These are phyloP conservation scores for Ogataea zsoltii DNA, from an alignment of 805 yeast genomes.

Conservation along the genomic window DNA sequence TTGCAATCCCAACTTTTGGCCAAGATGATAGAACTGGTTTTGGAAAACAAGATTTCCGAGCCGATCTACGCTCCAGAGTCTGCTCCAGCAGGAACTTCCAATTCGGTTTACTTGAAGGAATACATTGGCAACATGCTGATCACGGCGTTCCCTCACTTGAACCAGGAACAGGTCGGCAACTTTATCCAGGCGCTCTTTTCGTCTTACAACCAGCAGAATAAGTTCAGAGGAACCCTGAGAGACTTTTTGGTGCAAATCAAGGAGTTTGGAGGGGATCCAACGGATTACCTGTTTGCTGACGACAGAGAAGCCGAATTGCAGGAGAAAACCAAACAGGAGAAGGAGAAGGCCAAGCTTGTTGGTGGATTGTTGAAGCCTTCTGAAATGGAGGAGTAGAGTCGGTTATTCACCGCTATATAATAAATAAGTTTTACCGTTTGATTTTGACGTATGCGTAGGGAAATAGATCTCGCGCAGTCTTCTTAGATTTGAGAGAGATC, in stretches of 20 bases:
- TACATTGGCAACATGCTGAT: conserved; percentile 79
- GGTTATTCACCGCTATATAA: background rate
- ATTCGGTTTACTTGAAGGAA: conserved; percentile 74
- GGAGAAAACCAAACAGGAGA: conserved; percentile 69
- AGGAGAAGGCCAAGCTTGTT: conserved; percentile 79
- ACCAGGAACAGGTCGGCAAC: conserved; percentile 75
- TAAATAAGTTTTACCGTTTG: background rate
- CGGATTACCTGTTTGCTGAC: conserved; percentile 92
- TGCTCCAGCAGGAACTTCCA: conserved; percentile 84
- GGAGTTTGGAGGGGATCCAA: conserved; percentile 93
- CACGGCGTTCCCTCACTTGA: conserved; percentile 91
- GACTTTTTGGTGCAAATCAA: conserved; percentile 96
- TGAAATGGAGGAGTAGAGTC: conserved; percentile 72
- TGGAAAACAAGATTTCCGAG: conserved; percentile 67
- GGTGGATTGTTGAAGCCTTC: conserved; percentile 96
- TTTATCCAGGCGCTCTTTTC: conserved; percentile 77
- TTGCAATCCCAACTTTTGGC: conserved; percentile 84
- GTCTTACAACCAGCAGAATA: conserved; percentile 69
- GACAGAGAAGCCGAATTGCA: conserved; percentile 77
- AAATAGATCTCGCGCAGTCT: too few relatives aligned
- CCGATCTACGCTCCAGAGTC: conserved; percentile 81
- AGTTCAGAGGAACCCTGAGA: conserved; percentile 82
- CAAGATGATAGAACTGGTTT: conserved; percentile 79
- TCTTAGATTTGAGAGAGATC: too few relatives aligned
- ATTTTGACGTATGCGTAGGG: too few relatives aligned